A percentile compares a stretch with the other conserved stretches of the same genome.
Evolutionary conservation across 805 yeast species (phyloP).

Genomic region (Candida cerambycidarum): DNA sequence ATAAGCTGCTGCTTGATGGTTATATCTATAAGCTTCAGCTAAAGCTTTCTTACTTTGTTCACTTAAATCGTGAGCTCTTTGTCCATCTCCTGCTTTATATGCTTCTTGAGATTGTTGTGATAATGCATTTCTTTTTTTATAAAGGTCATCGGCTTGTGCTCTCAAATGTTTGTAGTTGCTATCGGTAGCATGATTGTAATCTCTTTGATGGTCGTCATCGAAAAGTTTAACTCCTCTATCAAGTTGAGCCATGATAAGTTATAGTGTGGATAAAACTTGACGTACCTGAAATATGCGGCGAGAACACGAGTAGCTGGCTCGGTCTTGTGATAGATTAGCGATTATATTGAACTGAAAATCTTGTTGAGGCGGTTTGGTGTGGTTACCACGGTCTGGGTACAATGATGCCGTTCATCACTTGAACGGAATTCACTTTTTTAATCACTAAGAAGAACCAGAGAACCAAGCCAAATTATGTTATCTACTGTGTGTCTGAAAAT

Average conservation of each 20-base stretch:
- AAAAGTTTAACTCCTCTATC: constrained; percentile 15
- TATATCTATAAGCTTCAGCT: constrained; percentile 63
- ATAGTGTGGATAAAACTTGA: too few relatives aligned
- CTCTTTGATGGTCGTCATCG: constrained; percentile 31
- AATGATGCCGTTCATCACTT: too few relatives aligned
- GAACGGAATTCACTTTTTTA: too few relatives aligned
- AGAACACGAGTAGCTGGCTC: background rate
- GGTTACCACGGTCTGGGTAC: too few relatives aligned
- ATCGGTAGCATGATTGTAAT: constrained; percentile 75
- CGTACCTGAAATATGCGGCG: background rate
- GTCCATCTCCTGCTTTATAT: constrained; percentile 70
- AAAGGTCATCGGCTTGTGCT: constrained; percentile 66
- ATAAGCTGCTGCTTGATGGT: constrained; percentile 83
- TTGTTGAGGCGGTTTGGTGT: too few relatives aligned
- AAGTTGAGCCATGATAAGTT: constrained; percentile 8
- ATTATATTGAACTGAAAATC: too few relatives aligned
- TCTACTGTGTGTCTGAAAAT: too few relatives aligned
- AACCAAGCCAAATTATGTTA: too few relatives aligned
- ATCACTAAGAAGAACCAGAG: too few relatives aligned
- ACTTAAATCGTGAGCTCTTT: constrained; percentile 70
- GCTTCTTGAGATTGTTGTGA: constrained; percentile 75
- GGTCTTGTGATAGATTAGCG: too few relatives aligned
- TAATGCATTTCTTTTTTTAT: constrained; percentile 51
- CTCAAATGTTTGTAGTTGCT: constrained; percentile 62
- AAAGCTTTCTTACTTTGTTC: constrained; percentile 62